Percentiles rank a stretch among this genome's conserved stretches.
phyloP scores from a whole-genome alignment of 345 rosid genomes.

The Trapa bicornis region DNA sequence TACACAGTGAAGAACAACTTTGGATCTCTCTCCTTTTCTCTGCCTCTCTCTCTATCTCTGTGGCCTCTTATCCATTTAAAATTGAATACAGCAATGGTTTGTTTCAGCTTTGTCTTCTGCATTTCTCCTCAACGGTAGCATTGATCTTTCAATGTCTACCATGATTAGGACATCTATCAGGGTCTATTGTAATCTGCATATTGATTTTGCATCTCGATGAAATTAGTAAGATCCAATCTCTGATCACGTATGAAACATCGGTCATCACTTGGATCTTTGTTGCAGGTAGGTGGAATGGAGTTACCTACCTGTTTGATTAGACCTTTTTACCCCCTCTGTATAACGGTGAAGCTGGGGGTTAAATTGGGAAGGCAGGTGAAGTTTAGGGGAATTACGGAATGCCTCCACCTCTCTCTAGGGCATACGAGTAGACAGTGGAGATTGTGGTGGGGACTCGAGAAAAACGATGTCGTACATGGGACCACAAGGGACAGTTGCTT shows the following conservation, averaged over 20 bases:
- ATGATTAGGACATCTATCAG: too few species aligned
- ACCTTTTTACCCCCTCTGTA: too few species aligned
- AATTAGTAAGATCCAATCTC: too few species aligned
- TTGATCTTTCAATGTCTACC: not conserved
- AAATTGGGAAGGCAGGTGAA: not conserved
- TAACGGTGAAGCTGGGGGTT: not conserved
- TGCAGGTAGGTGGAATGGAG: too few species aligned
- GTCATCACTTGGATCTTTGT: too few species aligned
- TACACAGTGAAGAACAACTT: not conserved
- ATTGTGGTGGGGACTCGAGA: conserved; percentile 12
- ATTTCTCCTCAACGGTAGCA: too few species aligned
- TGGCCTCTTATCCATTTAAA: not conserved
- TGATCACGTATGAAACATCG: too few species aligned
- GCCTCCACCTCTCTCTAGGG: not conserved
- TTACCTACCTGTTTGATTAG: too few species aligned
- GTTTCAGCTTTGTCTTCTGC: not conserved
- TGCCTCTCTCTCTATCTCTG: not conserved
- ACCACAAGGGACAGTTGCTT: conserved; percentile 18
- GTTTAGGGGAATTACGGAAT: not conserved
- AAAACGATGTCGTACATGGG: conserved; percentile 33
- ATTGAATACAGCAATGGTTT: not conserved
- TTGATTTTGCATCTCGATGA: too few species aligned
- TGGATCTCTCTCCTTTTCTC: not conserved
- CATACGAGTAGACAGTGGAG: conserved; percentile 1
- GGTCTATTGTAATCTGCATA: too few species aligned